Base-by-base conservation (phyloP, 1,139 yeast species). In the Taiozyma sp. region DNA sequence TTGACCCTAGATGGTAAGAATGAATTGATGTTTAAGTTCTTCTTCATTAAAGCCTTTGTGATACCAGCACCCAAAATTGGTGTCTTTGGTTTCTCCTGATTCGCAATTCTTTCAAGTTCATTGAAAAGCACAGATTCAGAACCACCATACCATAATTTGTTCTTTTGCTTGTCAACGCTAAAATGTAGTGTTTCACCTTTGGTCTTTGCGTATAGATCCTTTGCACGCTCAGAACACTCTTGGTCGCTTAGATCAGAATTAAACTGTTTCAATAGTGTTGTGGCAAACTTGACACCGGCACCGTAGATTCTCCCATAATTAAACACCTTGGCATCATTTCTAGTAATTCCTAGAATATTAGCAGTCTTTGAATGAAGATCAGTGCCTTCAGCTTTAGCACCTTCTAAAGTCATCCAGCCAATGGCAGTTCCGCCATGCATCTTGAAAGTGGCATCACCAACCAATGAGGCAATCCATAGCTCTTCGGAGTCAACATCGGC, bases 351-450 rank as follows among this genome's bases (percentile, higher is more conserved):
- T 64, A 95, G 70, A 59, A 95, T 92, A 28, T 78, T 77, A 0
- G 99, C 97, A 0, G 99, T 95, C 61, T 89, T 91, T 1, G 98
- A 91, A 65, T 95, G 99, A 57, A 95, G 71, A 70, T 95, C 99
- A 0, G 99, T 95, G 13, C 92, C 95, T 53, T 87, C 93, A 51
- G 73, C 74, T 68, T 95, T 95, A 24, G 93, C 85, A 19, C 99
- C 99, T 73, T 95, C 99, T 50, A 95, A 75, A 2, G 98, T 92
- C 99, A 95, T 95, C 99, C 99, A 95, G 0, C 99, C 98, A 50
- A 95, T 77, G 0, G 98, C 96, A 0, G 99, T 90, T 16, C 96
- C 96, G 3, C 99, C 99, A 66, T 95, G 99, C 42, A 88, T 73
- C 48, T 85, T 82, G 67, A 93, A 89, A 51, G 85, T 80, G 0